Evolutionary conservation across 345 rosid genomes (phyloP), one percentile per base, ranked within the genome.

Genomic region (Eucalyptus erythrocorys): DNA sequence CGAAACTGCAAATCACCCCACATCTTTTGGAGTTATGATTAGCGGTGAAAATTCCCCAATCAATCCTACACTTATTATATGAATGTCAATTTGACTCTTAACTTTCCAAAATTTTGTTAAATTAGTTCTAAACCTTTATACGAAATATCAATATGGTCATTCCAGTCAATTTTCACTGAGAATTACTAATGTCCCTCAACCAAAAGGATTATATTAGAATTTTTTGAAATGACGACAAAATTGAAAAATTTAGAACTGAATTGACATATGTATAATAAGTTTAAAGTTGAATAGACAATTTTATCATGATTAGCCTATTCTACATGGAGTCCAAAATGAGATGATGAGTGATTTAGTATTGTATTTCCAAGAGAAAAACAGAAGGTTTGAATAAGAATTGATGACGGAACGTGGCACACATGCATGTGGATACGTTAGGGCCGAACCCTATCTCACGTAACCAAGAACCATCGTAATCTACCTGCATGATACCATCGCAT

Each of bases 261-360:
- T 76, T 37, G 27, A 21, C 4, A 10, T 76, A 0, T 0, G 5
- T 3, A 76, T 1, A 37, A 5, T 11, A 40, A 1, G 27, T 10
- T 76, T 37, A 76, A 0, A 21, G 6, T 1, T 76, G 6, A 37
- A 37, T 11, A 2, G 12, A 22, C 42, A 37, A 71, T 71, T 71
- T 71, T 37, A 8, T 8, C 14, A 37, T 1, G 26, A 71, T 37
- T 71, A 10, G 1, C 8, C 45, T 37, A 68, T 34, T 68, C 7
- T 68, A 17, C 26, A 1, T 17, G 4, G 43, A 34, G 43, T 68
- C 13, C 42, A 71, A 0, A 71, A 37, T 19, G 82, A 71, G 4
- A 37, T 11, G 14, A 71, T 5, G 27, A 0, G 82, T 21, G 82
- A 76, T 76, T 10, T 6, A 21, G 45, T 11, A 21, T 21, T 76